Evolutionary conservation across 1,284 basidiomycete species (phyloP), one percentile per base, ranked within the genome.

Genomic region (Ceraceosorus guamensis): DNA sequence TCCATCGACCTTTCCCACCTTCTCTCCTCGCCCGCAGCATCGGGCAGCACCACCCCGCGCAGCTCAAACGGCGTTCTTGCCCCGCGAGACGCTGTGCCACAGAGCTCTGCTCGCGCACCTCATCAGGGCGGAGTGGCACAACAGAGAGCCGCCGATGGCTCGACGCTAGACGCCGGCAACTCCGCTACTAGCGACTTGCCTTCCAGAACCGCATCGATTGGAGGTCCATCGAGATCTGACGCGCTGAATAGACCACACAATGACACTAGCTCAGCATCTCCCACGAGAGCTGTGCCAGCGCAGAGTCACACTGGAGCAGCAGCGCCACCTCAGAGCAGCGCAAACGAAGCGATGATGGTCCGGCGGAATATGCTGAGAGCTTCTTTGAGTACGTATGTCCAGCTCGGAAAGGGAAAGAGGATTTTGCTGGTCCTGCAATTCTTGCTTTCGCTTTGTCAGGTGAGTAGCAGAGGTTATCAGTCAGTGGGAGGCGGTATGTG

Each of bases 311-410:
- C 37, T n/a, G 37, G 8, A 8, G 8, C n/a, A 41, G 8, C 37
- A 8, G 37, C 37, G n/a, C 37, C 8, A n/a, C 37, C n/a, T 8
- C 37, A 8, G 37, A n/a, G 37, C 37, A n/a, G n/a, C 37, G 37
- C 8, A n/a, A 67, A 63, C 4, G 65, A 68, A 48, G 66, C 66
- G 4, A 50, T 61, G 11, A 51, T 49, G 8, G 50, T 68, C 6
- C 58, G 66, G 24, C 57, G 65, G 35, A 63, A 68, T 39, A 48
- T 68, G 45, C 56, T 68, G 0, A 37, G 53, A 8, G 58, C 56
- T 7, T 50, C 59, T 0, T 68, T 59, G 60, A 46, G 44, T 8
- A 62, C 63, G 30, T 39, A 66, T 2, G 53, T 55, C 18, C 55
- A 61, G 46, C 62, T 68, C 0, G 60, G 61, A 3, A 59, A 58